Base-by-base conservation (phyloP, 2,329 filamentous ascomycete genomes). In the Daldinia sp. region DNA sequence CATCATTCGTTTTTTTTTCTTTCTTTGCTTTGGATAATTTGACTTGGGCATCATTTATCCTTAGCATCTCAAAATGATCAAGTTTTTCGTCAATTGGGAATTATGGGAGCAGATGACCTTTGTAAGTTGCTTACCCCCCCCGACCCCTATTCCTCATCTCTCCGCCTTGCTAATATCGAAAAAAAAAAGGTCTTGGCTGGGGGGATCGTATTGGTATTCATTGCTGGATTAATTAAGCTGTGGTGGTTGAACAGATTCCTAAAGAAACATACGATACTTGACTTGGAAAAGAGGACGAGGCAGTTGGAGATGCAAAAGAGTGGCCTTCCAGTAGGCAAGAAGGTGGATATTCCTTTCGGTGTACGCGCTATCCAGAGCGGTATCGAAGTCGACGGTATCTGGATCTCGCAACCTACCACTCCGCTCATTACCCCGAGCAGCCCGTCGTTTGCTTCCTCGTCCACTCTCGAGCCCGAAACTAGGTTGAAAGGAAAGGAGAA, bases 31-130 rank as follows among this genome's bases (percentile, higher is more conserved):
- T 71, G 66, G 60, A 65, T 64, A 64, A 51, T 55, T 68, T 47
- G 53, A 58, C 55, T 64, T 69, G 53, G 57, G 50, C 59, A 63
- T 63, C 53, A 55, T 62, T 60, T 64, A 69, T 53, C 59, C 65
- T 57, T 58, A 71, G 52, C 59, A 70, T 54, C 58, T 65, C 65
- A 74, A 68, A 50, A 80, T 80, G 79, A 72, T 68, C 51, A 75
- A 72, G 35, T 92, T 93, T 77, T 92, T 91, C 77, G 72, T 81
- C 39, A 82, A 79, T 50, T 96, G 93, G 93, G 81, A 85, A 70
- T 80, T 95, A 71, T 97, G 93, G 93, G 87, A 95, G 82, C 88
- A 96, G 80, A 89, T 97, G 88, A 91, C 89, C 54, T 92, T 96
- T 80, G 93, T 96, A 81, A 82, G 91, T 83, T 29, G 10, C 29